Conservation (phyloP, 345 rosid genomes). For the Populus alba region DNA sequence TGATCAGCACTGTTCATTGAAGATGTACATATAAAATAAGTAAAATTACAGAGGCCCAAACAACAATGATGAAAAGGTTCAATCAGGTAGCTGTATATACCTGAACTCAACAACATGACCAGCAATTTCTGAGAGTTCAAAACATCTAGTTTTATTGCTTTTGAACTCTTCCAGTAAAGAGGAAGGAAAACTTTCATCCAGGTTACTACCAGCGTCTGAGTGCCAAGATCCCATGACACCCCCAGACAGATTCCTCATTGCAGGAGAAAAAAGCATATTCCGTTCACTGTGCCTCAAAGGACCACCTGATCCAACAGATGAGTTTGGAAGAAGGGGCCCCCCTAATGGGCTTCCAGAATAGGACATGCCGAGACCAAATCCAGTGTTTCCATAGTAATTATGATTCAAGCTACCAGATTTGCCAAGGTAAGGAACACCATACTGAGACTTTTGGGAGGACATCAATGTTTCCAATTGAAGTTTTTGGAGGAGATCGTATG, state of each 20-base stretch:
- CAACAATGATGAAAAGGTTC: neutral
- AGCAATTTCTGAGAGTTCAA: conserved; percentile 63
- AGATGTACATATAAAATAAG: conserved; percentile 7
- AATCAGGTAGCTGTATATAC: conserved; percentile 21
- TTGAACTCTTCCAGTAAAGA: conserved; percentile 67
- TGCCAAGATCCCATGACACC: conserved; percentile 59
- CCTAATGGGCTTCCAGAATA: conserved; percentile 50
- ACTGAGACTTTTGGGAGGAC: conserved; percentile 49
- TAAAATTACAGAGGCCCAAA: neutral
- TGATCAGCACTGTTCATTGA: conserved; percentile 67
- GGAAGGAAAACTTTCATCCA: conserved; percentile 52
- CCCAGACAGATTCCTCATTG: conserved; percentile 46
- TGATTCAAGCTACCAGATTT: conserved; percentile 44
- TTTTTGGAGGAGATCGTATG: conserved; percentile 57
- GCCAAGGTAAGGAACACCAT: conserved; percentile 41
- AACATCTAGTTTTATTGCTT: conserved; percentile 66
- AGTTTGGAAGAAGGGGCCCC: conserved; percentile 43
- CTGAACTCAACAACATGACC: conserved; percentile 81
- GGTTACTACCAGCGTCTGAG: conserved; percentile 41
- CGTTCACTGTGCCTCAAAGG: conserved; percentile 52
- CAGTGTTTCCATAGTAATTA: conserved; percentile 49
- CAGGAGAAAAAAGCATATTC: conserved; percentile 47
- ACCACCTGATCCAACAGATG: conserved; percentile 49
- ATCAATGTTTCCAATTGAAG: conserved; percentile 49
- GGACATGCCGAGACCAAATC: conserved; percentile 49